These are phyloP conservation scores for Termitomyces titanicus DNA, from an alignment of 768 basidiomycete species.

Conservation along the genomic window DNA sequence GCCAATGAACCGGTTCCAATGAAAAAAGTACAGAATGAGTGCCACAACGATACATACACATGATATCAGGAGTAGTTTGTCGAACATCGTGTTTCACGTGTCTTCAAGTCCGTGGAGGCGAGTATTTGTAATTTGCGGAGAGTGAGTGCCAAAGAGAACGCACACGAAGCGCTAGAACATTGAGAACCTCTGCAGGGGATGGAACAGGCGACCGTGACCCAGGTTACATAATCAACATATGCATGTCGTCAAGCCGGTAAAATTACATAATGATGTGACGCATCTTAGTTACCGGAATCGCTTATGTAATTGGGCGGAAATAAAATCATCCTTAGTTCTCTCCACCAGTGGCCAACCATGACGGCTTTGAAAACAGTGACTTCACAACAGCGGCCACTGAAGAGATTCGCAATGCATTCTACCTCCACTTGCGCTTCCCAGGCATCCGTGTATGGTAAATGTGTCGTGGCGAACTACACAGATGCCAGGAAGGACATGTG, in stretches of 20 bases:
- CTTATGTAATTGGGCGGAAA: too few species aligned
- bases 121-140: not conserved
- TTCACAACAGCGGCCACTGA: conserved; percentile 43
- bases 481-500: conserved; percentile 86
- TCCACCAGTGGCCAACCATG: conserved; percentile 17
- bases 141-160: not conserved
- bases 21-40: conserved; percentile 79
- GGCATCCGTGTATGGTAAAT: conserved; percentile 83
- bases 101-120: not conserved
- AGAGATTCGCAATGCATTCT: conserved; percentile 65
- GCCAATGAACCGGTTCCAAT: conserved; percentile 84
- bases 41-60: conserved; percentile 55
- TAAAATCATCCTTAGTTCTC: too few species aligned
- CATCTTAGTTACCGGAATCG: too few species aligned
- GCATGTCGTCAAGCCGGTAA: too few species aligned
- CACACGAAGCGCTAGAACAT: not conserved
- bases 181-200: not conserved
- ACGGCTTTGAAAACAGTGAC: conserved; percentile 20
- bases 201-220: not conserved
- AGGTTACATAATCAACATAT: conserved; percentile 8
- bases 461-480: conserved; percentile 76
- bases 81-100: conserved; percentile 41
- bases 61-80: conserved; percentile 56
- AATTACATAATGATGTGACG: not conserved
- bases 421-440: conserved; percentile 70